Evolutionary conservation across 208 protist species (phyloP).

Genomic region (Angomonas deanei): DNA sequence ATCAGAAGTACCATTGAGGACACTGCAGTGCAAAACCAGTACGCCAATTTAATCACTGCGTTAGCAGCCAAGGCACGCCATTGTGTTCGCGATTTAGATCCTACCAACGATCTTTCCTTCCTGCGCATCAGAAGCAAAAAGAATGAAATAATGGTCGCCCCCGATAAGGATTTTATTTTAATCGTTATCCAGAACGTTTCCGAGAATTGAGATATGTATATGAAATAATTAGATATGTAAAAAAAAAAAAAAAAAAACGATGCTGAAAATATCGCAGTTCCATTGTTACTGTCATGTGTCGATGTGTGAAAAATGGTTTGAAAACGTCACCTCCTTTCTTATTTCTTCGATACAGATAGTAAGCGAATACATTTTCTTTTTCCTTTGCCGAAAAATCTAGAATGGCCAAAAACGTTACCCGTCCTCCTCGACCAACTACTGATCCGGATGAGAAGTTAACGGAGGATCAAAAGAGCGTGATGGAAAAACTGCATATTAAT

Average conservation of each 20-base stretch:
- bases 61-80: conserved; percentile 91
- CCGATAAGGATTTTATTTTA: conserved; percentile 89
- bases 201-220: conserved; percentile 16
- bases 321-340: no score
- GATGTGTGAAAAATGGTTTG: no score
- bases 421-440: neutral
- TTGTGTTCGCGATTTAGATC: conserved; percentile 93
- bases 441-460: neutral
- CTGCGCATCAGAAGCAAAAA: conserved; percentile 94
- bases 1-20: conserved; percentile 90
- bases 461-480: neutral
- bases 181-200: conserved; percentile 89
- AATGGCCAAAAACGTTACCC: neutral
- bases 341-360: neutral
- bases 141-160: conserved; percentile 96
- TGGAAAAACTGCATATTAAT: neutral
- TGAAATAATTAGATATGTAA: conserved; percentile 3
- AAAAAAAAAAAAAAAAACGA: conserved; percentile 8
- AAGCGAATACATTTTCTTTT: neutral
- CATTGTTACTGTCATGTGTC: no score
- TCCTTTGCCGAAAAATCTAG: neutral
- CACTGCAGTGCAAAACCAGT: conserved; percentile 87
- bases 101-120: conserved; percentile 95
- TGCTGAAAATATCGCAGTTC: neutral
- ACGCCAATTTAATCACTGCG: conserved; percentile 91